These are phyloP conservation scores for Apiospora saccharicola DNA, from an alignment of 2,329 filamentous ascomycete species.

Conservation along the genomic window DNA sequence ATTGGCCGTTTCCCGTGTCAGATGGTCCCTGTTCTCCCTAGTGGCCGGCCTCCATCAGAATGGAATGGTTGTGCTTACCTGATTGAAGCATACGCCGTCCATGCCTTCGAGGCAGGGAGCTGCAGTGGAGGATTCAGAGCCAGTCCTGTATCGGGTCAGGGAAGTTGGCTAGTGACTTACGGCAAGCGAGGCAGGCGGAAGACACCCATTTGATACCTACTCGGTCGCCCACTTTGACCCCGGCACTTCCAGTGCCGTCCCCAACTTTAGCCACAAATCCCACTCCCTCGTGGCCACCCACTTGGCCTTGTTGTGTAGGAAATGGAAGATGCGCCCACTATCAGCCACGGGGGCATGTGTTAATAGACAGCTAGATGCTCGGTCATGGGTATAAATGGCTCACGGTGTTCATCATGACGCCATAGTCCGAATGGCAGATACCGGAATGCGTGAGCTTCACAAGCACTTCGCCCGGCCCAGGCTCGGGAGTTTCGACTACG, in stretches of 20 bases:
- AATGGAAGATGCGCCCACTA: conserved; percentile 60
- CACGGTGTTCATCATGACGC: conserved; percentile 25
- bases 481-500: conserved; percentile 18
- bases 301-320: conserved; percentile 66
- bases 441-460: conserved; percentile 26
- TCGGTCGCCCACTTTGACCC: conserved; percentile 69
- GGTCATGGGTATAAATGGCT: neutral
- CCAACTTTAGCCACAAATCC: conserved; percentile 72
- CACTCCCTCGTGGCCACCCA: conserved; percentile 75
- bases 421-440: conserved; percentile 29
- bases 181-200: conserved; percentile 61
- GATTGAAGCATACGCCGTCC: conserved; percentile 69
- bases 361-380: neutral
- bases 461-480: conserved; percentile 25
- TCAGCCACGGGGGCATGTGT: neutral
- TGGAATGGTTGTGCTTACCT: neutral
- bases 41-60: no score
- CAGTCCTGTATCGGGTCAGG: neutral
- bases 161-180: conserved; percentile 40
- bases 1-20: conserved; percentile 27
- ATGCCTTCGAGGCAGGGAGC: conserved; percentile 61
- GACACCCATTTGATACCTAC: conserved; percentile 76
- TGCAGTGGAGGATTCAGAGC: conserved; percentile 40
- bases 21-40: neutral
- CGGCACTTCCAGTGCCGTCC: conserved; percentile 56